Conservation (phyloP, 345 rosid species). For the Abelmoschus esculentus region DNA sequence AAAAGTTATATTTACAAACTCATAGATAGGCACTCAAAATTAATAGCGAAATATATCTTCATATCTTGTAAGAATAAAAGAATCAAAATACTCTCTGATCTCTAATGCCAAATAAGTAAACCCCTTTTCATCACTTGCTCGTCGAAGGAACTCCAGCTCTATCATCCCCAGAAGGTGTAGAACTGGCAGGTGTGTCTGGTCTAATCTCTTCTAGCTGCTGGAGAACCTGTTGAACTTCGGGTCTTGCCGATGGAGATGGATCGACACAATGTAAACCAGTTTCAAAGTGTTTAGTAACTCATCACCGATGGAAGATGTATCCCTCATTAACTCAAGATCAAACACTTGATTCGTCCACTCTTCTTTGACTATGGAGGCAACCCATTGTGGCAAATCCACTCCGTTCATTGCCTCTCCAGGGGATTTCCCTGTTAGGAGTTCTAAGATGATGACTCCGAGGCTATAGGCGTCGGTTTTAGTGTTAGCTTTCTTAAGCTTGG, state of each 20-base stretch:
- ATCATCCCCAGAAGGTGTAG: slow-evolving; percentile 34
- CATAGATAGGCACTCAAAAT: neutral
- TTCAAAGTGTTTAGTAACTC: slow-evolving; percentile 80
- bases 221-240: slow-evolving; percentile 69
- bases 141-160: slow-evolving; percentile 39
- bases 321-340: slow-evolving; percentile 79
- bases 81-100: neutral
- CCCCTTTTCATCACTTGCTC: slow-evolving; percentile 20
- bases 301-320: slow-evolving; percentile 58
- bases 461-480: slow-evolving; percentile 78
- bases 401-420: slow-evolving; percentile 77
- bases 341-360: slow-evolving; percentile 95
- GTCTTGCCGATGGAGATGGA: slow-evolving; percentile 70
- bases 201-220: slow-evolving; percentile 69
- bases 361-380: slow-evolving; percentile 87
- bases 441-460: slow-evolving; percentile 76
- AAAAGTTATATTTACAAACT: slow-evolving; percentile 36
- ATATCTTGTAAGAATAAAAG: no score
- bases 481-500: slow-evolving; percentile 72
- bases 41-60: no score
- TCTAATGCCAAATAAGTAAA: neutral
- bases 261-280: slow-evolving; percentile 87
- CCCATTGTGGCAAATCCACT: slow-evolving; percentile 92
- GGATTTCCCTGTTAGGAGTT: slow-evolving; percentile 85
- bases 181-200: slow-evolving; percentile 31